Evolutionary conservation across 768 basidiomycete species (phyloP), one percentile per base, ranked within the genome.

Genomic region (Coprinopsis strossmayeri): DNA sequence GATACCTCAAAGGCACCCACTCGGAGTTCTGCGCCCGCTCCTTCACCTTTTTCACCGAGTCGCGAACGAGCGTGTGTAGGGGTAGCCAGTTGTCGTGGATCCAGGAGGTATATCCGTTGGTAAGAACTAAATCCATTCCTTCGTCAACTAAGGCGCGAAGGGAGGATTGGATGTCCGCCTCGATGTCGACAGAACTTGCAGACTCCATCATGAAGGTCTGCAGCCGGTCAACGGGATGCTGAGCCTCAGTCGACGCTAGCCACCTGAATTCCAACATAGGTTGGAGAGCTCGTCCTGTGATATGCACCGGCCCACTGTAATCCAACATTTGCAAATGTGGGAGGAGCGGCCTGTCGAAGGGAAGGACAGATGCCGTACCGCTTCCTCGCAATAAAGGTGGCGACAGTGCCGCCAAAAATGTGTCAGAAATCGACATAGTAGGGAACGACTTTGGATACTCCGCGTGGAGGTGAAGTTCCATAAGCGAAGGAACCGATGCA

Each of bases 51-150:
- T n/a, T n/a, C n/a, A n/a, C n/a, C n/a, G n/a, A n/a, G n/a, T n/a
- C n/a, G n/a, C n/a, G n/a, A n/a, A 48, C 23, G 20, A 15, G 2
- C 10, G 23, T 34, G 26, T 28, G n/a, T 4, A 34, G n/a, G 10
- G 46, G 9, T 15, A 47, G 13, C 46, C 34, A 34, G 18, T 47
- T 24, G 21, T 37, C 46, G 34, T 48, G 46, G 34, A 38, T 39
- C 46, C 25, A 39, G 35, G 28, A 34, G 10, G 26, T 3, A 13
- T 39, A 39, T 3, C 46, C 7, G 37, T 39, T 39, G 11, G 23
- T 39, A 3, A 48, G 37, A 12, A 20, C 28, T 7, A 48, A 17
- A 24, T 39, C 46, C 46, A 48, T 38, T 3, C 45, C 34, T 24
- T 28, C 24, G 26, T 20, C 24, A 20, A 5, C 5, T 23, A 46